A percentile compares a stretch with the other conserved stretches of the same genome.
phyloP scores from a whole-genome alignment of 768 basidiomycete genomes.

The Mycena latifolia region DNA sequence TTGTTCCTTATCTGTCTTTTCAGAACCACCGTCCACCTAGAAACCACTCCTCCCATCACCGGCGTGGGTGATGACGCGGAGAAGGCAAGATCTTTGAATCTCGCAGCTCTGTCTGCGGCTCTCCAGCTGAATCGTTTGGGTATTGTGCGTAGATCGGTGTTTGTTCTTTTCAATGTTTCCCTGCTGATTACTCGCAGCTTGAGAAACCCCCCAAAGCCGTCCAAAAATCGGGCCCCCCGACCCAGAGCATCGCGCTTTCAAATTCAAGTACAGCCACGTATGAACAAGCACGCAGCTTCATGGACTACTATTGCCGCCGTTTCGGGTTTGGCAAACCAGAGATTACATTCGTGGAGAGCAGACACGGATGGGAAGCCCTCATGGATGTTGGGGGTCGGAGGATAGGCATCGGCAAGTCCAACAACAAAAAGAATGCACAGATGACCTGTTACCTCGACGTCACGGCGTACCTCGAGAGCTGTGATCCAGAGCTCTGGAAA shows the following conservation, averaged over 20 bases:
- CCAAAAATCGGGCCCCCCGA: conserved; percentile 38
- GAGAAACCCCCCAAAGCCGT: conserved; percentile 45
- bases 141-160: conserved; percentile 63
- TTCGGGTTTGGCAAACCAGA: conserved; percentile 83
- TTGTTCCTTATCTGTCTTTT: neutral
- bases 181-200: conserved; percentile 44
- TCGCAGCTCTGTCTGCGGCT: conserved; percentile 82
- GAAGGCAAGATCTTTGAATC: conserved; percentile 75
- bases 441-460: conserved; percentile 89
- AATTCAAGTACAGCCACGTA: conserved; percentile 75
- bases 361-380: conserved; percentile 73
- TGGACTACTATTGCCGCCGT: conserved; percentile 93
- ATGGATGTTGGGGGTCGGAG: conserved; percentile 82
- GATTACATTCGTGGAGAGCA: conserved; percentile 62
- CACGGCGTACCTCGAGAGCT: conserved; percentile 85
- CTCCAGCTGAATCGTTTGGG: conserved; percentile 75
- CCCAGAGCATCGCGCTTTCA: conserved; percentile 54
- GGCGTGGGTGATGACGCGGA: conserved; percentile 72
- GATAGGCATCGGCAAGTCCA: conserved; percentile 83
- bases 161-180: neutral
- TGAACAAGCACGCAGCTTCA: conserved; percentile 87
- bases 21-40: conserved; percentile 57
- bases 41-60: conserved; percentile 55
- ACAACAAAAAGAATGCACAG: conserved; percentile 79
- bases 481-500: conserved; percentile 86